A percentile compares a stretch with the other conserved stretches of the same genome.
Conservation (phyloP, 2,329 filamentous ascomycete genomes). For the Hypoxylon sp. region DNA sequence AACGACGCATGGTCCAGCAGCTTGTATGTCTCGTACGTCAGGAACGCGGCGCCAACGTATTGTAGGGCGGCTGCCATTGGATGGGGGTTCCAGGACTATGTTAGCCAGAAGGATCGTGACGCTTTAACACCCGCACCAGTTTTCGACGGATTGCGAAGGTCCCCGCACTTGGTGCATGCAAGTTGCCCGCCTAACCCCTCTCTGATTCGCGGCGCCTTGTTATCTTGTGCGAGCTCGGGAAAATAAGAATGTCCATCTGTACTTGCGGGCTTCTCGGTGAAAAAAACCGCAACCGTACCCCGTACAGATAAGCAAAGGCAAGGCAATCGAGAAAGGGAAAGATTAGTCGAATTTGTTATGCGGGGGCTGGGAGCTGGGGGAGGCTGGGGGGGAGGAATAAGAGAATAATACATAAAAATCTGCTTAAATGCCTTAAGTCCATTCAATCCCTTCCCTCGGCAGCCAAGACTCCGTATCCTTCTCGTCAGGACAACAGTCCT, state of each 20-base stretch:
- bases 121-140: constrained; percentile 19
- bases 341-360: constrained; percentile 39
- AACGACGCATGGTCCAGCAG: constrained; percentile 31
- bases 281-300: constrained; percentile 34
- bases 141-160: constrained; percentile 25
- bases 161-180: constrained; percentile 44
- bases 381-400: constrained; percentile 5
- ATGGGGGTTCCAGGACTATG: constrained; percentile 13
- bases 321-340: constrained; percentile 31
- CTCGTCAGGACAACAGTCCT: constrained; percentile 17
- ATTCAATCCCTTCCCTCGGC: constrained; percentile 25
- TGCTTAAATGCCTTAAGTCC: neutral
- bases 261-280: constrained; percentile 34
- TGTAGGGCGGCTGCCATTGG: constrained; percentile 32
- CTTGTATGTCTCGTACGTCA: constrained; percentile 44
- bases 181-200: constrained; percentile 31
- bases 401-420: constrained; percentile 22
- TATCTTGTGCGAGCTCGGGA: constrained; percentile 45
- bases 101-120: constrained; percentile 35
- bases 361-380: constrained; percentile 2
- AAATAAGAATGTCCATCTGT: constrained; percentile 44
- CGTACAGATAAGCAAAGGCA: constrained; percentile 16
- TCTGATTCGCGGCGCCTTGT: constrained; percentile 42
- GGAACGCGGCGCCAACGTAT: constrained; percentile 40
- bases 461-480: constrained; percentile 43